These are phyloP conservation scores for Suillus subluteus DNA, from an alignment of 768 basidiomycete species.

Conservation along the genomic window DNA sequence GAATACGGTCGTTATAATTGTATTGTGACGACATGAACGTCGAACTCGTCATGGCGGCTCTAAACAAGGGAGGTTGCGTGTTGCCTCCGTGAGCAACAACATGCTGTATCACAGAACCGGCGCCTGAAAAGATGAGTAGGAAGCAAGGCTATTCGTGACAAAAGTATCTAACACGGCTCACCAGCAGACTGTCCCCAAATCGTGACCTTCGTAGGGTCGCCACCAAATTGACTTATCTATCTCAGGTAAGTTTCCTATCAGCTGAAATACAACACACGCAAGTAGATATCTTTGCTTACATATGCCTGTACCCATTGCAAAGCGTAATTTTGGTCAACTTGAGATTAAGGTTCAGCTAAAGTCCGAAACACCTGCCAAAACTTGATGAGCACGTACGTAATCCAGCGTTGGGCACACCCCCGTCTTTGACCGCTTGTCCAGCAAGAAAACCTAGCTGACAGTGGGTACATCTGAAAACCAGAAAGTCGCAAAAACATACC, in stretches of 20 bases:
- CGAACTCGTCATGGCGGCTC: slow-evolving; percentile 49
- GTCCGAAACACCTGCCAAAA: background rate
- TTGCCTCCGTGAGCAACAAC: slow-evolving; percentile 49
- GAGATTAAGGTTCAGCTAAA: background rate
- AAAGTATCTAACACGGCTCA: background rate
- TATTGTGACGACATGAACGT: slow-evolving; percentile 50
- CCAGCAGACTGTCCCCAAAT: slow-evolving; percentile 40
- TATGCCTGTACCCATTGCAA: slow-evolving; percentile 40
- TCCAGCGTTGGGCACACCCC: slow-evolving; percentile 51
- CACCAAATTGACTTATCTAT: slow-evolving; percentile 38
- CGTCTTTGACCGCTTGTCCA: slow-evolving; percentile 42
- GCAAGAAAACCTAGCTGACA: slow-evolving; percentile 42
- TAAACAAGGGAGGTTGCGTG: slow-evolving; percentile 48
- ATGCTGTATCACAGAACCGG: slow-evolving; percentile 54
- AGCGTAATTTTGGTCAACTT: slow-evolving; percentile 41
- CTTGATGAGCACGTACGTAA: slow-evolving; percentile 39
- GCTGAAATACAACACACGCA: background rate
- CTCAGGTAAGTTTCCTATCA: background rate
- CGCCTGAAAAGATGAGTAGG: slow-evolving; percentile 31
- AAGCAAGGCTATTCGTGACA: background rate
- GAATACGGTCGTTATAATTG: slow-evolving; percentile 43
- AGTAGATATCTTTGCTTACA: slow-evolving; percentile 19
- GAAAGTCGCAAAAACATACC: background rate
- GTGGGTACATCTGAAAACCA: background rate
- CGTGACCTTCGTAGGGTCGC: slow-evolving; percentile 34